phyloP scores from a whole-genome alignment of 805 yeast species.

The Monosporozyma aerobia region DNA sequence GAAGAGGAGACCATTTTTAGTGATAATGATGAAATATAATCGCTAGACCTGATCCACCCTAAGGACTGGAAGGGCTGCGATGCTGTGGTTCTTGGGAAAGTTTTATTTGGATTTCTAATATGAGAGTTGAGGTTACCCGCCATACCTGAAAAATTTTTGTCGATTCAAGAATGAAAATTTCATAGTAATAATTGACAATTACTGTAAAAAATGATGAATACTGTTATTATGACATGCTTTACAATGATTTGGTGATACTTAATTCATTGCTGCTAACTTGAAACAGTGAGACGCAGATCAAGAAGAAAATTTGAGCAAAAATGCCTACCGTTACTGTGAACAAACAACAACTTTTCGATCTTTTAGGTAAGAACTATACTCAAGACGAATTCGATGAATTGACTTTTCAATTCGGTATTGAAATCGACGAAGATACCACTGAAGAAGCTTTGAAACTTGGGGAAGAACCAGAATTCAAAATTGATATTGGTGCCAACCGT shows the following conservation, averaged over 20 bases:
- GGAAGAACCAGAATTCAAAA: slow-evolving; percentile 85
- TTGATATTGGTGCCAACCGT: slow-evolving; percentile 97
- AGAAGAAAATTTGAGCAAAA: not conserved
- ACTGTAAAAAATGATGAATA: not conserved
- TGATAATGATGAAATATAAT: slow-evolving; percentile 11
- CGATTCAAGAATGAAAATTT: not conserved
- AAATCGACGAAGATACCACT: slow-evolving; percentile 94
- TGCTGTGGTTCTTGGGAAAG: not conserved
- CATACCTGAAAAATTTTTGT: not conserved
- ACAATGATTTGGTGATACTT: not conserved
- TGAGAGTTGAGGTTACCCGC: not conserved
- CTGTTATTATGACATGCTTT: not conserved
- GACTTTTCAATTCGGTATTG: slow-evolving; percentile 96
- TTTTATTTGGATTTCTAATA: not conserved
- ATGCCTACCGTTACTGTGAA: slow-evolving; percentile 98
- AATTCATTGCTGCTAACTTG: not conserved
- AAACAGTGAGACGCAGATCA: not conserved
- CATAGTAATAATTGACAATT: not conserved
- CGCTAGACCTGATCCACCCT: no score
- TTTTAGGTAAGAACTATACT: slow-evolving; percentile 62
- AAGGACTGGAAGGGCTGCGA: not conserved
- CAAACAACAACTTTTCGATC: slow-evolving; percentile 80
- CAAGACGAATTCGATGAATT: slow-evolving; percentile 93
- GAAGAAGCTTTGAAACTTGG: slow-evolving; percentile 37
- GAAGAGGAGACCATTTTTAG: slow-evolving; percentile 27